These are phyloP conservation scores for Neurospora sp. DNA, from an alignment of 495 filamentous ascomycete genomes.

Conservation along the genomic window DNA sequence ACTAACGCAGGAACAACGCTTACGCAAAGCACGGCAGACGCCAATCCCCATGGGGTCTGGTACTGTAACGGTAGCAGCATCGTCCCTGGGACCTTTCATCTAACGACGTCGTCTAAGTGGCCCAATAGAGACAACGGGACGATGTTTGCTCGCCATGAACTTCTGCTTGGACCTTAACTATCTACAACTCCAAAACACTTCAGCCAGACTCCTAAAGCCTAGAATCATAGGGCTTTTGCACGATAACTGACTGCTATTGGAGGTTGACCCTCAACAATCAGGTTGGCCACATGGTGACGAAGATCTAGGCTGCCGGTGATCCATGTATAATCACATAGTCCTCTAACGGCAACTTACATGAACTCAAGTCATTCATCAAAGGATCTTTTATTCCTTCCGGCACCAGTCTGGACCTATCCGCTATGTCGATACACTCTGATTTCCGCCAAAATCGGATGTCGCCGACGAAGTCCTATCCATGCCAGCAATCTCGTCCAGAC, in stretches of 20 bases:
- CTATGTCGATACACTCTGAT: background rate
- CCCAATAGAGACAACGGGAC: background rate
- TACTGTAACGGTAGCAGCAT: background rate
- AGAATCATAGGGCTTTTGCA: background rate
- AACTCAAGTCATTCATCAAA: background rate
- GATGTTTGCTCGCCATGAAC: background rate
- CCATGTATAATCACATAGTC: background rate
- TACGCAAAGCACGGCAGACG: background rate
- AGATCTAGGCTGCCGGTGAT: background rate
- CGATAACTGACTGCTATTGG: background rate
- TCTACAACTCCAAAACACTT: background rate
- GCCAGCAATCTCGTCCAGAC: background rate
- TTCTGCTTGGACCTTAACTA: background rate
- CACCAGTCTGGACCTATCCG: background rate
- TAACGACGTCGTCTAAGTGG: background rate
- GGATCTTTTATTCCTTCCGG: background rate
- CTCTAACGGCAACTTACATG: background rate
- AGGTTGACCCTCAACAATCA: background rate
- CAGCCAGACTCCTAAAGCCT: background rate
- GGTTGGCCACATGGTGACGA: background rate
- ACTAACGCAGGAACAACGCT: background rate
- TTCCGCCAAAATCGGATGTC: background rate
- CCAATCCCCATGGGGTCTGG: background rate
- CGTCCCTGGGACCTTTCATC: background rate
- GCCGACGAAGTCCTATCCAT: background rate